Conservation (phyloP, 352 stramenopile genomes). For the Globisporangium uncinulatum region DNA sequence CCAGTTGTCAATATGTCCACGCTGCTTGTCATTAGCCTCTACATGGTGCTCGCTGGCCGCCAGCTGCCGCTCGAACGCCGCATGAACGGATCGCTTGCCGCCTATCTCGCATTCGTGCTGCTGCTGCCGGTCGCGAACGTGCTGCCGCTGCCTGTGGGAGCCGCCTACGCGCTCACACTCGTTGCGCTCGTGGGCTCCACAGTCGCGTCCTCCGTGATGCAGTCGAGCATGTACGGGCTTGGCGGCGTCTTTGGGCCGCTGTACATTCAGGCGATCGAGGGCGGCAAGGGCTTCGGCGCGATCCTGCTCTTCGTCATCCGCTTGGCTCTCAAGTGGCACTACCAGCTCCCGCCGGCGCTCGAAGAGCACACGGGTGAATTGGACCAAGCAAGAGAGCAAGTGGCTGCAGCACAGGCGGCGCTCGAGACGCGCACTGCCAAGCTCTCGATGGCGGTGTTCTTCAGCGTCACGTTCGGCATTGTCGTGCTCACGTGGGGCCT, state of each 20-base stretch:
- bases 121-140: conserved; percentile 59
- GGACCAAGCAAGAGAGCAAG: conserved; percentile 2
- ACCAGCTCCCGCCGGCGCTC: conserved; percentile 12
- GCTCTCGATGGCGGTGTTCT: conserved; percentile 65
- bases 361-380: background rate
- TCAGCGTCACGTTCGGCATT: conserved; percentile 50
- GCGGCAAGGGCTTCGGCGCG: conserved; percentile 69
- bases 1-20: conserved; percentile 84
- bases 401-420: background rate
- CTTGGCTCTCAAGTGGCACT: conserved; percentile 51
- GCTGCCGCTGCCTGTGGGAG: conserved; percentile 28
- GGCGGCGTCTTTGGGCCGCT: conserved; percentile 69
- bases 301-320: conserved; percentile 66
- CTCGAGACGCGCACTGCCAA: conserved; percentile 13
- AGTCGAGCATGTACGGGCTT: conserved; percentile 69
- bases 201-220: conserved; percentile 58
- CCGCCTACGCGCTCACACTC: conserved; percentile 56
- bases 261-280: conserved; percentile 77
- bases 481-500: conserved; percentile 46
- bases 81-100: conserved; percentile 47
- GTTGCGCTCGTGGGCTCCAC: conserved; percentile 59
- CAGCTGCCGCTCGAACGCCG: conserved; percentile 51
- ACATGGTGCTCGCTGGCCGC: conserved; percentile 71
- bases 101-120: conserved; percentile 50
- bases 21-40: conserved; percentile 67